These are phyloP conservation scores for Pythium aphanidermatum DNA, from an alignment of 352 stramenopile species.

Conservation along the genomic window DNA sequence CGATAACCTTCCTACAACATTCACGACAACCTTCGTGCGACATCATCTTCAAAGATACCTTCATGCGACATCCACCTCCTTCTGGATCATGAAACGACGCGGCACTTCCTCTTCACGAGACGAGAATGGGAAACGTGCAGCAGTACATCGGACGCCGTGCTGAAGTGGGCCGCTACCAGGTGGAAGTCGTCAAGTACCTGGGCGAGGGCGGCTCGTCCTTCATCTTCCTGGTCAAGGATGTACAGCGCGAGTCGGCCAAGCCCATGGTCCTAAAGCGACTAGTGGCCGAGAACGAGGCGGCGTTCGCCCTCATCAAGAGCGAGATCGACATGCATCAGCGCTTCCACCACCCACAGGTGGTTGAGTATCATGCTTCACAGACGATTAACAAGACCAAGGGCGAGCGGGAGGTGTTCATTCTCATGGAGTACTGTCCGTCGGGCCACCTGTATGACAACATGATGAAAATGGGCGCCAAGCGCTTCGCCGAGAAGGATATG, in stretches of 20 bases:
- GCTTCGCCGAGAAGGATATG: conserved; percentile 57
- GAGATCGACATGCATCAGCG: conserved; percentile 74
- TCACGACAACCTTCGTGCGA: conserved; percentile 6
- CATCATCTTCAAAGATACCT: conserved; percentile 1
- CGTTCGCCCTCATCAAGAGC: conserved; percentile 49
- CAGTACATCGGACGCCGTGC: conserved; percentile 67
- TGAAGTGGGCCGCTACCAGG: conserved; percentile 50
- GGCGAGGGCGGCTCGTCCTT: conserved; percentile 75
- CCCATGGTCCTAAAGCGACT: conserved; percentile 71
- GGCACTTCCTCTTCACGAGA: background rate
- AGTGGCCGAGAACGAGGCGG: conserved; percentile 61
- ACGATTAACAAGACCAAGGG: conserved; percentile 23
- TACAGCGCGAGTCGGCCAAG: conserved; percentile 21
- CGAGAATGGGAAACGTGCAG: conserved; percentile 67
- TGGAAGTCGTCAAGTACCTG: conserved; percentile 70
- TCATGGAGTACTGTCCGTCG: conserved; percentile 96
- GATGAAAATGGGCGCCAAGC: conserved; percentile 74
- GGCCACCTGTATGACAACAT: conserved; percentile 93
- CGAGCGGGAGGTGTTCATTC: conserved; percentile 89
- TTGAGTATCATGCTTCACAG: conserved; percentile 60
- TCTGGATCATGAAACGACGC: conserved; percentile 17
- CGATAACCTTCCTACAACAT: conserved; percentile 12
- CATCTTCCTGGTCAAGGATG: conserved; percentile 78
- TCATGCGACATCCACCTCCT: conserved; percentile 1
- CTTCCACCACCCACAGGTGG: conserved; percentile 57